A percentile compares a stretch with the other conserved stretches of the same genome.
Conservation (phyloP, 441 rosid genomes). For the Rhodomyrtus psidioides region DNA sequence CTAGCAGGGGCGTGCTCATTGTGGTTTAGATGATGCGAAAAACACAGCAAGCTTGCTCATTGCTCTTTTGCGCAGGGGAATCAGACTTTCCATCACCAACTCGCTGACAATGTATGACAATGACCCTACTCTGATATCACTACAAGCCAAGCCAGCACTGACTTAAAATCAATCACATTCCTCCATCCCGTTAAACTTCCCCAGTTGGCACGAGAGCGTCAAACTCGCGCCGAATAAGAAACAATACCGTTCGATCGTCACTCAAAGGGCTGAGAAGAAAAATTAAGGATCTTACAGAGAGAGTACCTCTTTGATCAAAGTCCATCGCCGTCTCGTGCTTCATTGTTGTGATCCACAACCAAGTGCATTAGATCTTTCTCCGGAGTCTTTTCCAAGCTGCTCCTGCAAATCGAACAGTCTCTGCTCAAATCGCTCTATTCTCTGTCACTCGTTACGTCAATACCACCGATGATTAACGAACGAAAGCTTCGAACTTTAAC, state of each 20-base stretch:
- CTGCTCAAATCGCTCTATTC: background rate
- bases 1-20: conserved; percentile 65
- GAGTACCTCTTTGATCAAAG: background rate
- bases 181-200: background rate
- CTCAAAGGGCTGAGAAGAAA: background rate
- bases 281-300: background rate
- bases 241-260: background rate
- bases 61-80: conserved; percentile 20
- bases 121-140: conserved; percentile 14
- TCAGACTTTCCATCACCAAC: conserved; percentile 48
- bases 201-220: background rate
- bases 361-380: background rate
- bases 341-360: background rate
- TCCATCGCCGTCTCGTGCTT: background rate
- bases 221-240: background rate
- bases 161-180: background rate
- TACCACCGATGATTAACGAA: background rate
- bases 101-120: conserved; percentile 35
- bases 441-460: background rate
- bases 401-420: background rate
- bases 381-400: background rate
- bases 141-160: background rate
- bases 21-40: conserved; percentile 63
- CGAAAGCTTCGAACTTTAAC: background rate
- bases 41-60: conserved; percentile 54